Evolutionary conservation across 73 alveolate genomes (phyloP).

Genomic region (Effrenium voratum): DNA sequence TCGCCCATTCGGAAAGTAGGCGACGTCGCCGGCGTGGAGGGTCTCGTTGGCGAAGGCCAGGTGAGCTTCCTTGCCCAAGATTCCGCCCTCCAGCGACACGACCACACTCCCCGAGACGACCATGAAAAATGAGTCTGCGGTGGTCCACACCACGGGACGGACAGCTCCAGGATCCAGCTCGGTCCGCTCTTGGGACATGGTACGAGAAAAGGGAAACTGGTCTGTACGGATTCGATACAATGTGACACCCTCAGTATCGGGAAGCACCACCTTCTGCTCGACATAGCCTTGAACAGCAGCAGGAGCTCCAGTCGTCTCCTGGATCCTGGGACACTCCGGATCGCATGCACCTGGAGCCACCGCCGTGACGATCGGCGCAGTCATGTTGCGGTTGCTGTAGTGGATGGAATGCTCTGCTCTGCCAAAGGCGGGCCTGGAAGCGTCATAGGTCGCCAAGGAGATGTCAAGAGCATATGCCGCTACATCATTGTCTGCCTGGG

Average conservation of each 20-base stretch:
- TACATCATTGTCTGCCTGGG: slow-evolving; percentile 90
- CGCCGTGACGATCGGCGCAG: slow-evolving; percentile 84
- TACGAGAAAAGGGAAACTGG: slow-evolving; percentile 91
- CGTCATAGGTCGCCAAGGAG: slow-evolving; percentile 47
- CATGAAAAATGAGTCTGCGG: slow-evolving; percentile 69
- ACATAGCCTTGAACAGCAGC: slow-evolving; percentile 72
- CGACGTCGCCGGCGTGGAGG: slow-evolving; percentile 57
- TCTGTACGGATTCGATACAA: slow-evolving; percentile 88
- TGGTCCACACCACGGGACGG: slow-evolving; percentile 90
- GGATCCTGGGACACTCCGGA: slow-evolving; percentile 71
- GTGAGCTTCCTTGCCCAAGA: slow-evolving; percentile 89
- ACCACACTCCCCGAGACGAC: slow-evolving; percentile 59
- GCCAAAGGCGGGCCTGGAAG: slow-evolving; percentile 65
- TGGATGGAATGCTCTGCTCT: slow-evolving; percentile 86
- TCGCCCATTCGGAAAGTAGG: slow-evolving; percentile 84
- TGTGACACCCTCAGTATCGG: slow-evolving; percentile 40
- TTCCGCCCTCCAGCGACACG: slow-evolving; percentile 88
- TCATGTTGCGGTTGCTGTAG: slow-evolving; percentile 89
- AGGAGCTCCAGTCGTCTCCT: slow-evolving; percentile 84
- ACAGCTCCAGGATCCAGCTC: slow-evolving; percentile 89
- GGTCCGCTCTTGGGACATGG: slow-evolving; percentile 91
- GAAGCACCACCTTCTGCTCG: slow-evolving; percentile 66
- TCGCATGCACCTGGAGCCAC: slow-evolving; percentile 90
- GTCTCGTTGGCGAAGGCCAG: slow-evolving; percentile 84
- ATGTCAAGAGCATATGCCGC: slow-evolving; percentile 63